Evolutionary conservation across 345 rosid genomes (phyloP).

Genomic region (Lagerstroemia speciosa): DNA sequence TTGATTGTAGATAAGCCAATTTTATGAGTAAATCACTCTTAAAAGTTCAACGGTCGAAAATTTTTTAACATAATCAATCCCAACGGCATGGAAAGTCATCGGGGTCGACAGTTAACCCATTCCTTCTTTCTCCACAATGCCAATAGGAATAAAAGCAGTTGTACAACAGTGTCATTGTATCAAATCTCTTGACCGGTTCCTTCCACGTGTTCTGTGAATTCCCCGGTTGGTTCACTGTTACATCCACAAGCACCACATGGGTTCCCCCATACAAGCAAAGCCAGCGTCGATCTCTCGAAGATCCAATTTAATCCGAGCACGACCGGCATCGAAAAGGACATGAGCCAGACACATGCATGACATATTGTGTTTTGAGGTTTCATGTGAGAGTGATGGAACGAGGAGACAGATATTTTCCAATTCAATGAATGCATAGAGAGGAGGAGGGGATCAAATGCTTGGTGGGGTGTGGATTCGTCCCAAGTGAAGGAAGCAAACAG

Average conservation of each 20-base stretch:
- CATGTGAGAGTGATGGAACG: not conserved
- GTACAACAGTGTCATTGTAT: not conserved
- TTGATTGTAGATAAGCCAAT: not conserved
- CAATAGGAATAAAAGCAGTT: not conserved
- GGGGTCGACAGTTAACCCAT: not conserved
- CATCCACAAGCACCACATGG: not conserved
- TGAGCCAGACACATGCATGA: not conserved
- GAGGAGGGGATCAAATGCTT: constrained; percentile 2
- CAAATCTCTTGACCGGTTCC: too few species aligned
- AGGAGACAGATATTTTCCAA: not conserved
- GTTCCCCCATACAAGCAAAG: not conserved
- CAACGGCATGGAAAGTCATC: not conserved
- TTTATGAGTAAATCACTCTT: not conserved
- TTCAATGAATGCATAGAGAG: not conserved
- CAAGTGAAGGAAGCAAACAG: constrained; percentile 13
- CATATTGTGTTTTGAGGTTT: not conserved
- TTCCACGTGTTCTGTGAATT: not conserved
- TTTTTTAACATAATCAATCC: not conserved
- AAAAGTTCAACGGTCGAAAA: not conserved
- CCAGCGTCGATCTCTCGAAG: not conserved
- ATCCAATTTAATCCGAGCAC: not conserved
- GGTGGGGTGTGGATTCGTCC: constrained; percentile 6
- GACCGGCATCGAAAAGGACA: not conserved
- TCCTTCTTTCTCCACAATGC: too few species aligned
- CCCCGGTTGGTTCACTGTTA: not conserved